Percentiles rank a stretch among this genome's conserved stretches.
Conservation (phyloP, 2,329 filamentous ascomycete species). For the Monilinia aucupariae region DNA sequence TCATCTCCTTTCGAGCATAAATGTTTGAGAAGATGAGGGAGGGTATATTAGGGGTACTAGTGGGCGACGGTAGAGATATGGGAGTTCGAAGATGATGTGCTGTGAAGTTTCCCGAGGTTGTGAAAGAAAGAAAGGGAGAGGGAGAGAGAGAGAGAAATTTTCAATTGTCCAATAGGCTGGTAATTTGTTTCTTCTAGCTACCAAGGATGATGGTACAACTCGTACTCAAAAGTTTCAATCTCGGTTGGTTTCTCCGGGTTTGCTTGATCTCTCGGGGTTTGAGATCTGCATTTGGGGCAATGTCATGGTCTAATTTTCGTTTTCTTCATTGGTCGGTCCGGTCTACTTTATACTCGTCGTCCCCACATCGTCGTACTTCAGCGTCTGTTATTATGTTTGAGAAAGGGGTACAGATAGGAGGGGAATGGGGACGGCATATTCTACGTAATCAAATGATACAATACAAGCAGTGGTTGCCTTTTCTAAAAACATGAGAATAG, state of each 20-base stretch:
- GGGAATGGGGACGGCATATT: constrained; percentile 22
- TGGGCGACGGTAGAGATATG: constrained; percentile 19
- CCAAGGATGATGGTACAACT: constrained; percentile 17
- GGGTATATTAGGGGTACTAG: constrained; percentile 15
- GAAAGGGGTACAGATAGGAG: constrained; percentile 7
- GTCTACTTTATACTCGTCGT: constrained; percentile 15
- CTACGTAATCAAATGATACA: constrained; percentile 25
- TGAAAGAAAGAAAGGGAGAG: constrained; percentile 15
- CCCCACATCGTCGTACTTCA: constrained; percentile 19
- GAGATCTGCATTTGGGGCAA: constrained; percentile 24
- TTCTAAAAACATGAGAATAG: not conserved
- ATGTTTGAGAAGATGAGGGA: constrained; percentile 20
- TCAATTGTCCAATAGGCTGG: constrained; percentile 21
- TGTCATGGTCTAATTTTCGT: constrained; percentile 24
- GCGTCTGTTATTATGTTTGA: constrained; percentile 18
- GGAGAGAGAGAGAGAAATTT: constrained; percentile 11
- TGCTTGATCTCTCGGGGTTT: constrained; percentile 18
- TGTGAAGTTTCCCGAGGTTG: constrained; percentile 27
- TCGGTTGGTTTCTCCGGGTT: constrained; percentile 21
- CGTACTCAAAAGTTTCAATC: constrained; percentile 23
- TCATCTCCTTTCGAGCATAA: constrained; percentile 30
- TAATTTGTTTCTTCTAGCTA: constrained; percentile 26
- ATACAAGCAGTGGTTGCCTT: constrained; percentile 12
- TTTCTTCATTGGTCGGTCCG: constrained; percentile 16
- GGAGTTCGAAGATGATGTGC: constrained; percentile 28